These are phyloP conservation scores for Talaromyces proteolyticus DNA, from an alignment of 495 filamentous ascomycete species.

Conservation along the genomic window DNA sequence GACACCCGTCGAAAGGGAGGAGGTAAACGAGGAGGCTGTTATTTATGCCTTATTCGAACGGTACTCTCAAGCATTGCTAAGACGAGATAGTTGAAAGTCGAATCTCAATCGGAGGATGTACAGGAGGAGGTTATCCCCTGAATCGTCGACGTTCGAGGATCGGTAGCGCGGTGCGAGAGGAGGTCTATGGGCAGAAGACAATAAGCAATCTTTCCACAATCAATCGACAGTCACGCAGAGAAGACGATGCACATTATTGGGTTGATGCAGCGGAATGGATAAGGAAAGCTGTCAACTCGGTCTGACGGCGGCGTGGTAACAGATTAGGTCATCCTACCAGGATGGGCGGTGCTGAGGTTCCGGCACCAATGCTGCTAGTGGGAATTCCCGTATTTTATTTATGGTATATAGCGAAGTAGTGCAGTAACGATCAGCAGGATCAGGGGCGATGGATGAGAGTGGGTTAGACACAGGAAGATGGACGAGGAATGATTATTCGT, in stretches of 20 bases:
- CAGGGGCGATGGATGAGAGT: no score
- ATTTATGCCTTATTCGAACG: not conserved
- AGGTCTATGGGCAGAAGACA: not conserved
- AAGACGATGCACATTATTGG: not conserved
- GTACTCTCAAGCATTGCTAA: not conserved
- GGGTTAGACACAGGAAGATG: no score
- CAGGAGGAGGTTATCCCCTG: conserved; percentile 4
- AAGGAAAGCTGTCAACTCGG: not conserved
- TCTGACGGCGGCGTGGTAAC: not conserved
- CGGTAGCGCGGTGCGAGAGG: not conserved
- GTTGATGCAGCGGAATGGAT: not conserved
- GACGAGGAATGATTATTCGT: no score
- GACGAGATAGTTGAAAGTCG: not conserved
- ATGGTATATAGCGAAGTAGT: no score
- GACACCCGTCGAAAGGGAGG: not conserved
- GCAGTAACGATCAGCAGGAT: no score
- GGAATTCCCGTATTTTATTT: no score
- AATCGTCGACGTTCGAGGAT: not conserved
- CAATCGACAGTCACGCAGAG: not conserved
- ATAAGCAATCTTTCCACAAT: not conserved
- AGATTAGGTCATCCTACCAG: conserved; percentile 7
- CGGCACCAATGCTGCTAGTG: no score
- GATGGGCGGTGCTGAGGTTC: conserved; percentile 1
- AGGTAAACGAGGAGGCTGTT: not conserved
- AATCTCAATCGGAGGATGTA: not conserved